Evolutionary conservation across 352 stramenopile species (phyloP), one percentile per base, ranked within the genome.

Genomic region (Phytopythium mirpurense): DNA sequence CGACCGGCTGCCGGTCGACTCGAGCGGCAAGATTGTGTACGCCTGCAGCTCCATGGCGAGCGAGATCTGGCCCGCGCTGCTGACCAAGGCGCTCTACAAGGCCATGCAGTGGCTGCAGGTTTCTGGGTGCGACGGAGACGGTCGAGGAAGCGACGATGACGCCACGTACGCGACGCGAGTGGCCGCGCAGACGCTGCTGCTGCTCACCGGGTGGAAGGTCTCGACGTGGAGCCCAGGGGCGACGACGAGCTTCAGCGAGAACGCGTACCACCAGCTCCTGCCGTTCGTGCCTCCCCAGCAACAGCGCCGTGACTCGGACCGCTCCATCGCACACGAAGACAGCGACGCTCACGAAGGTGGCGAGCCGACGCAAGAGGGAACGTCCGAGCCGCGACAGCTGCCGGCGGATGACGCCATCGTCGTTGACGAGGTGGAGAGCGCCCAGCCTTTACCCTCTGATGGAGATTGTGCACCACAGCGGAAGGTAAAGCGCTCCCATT

Each of bases 31-130:
- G 27, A 72, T 89, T 19, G 50, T 74, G 3, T 72, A 83, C 51
- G 50, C 89, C 9, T 67, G 72, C 19, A 93, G 78, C 54, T 76
- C 72, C 0, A 67, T 82, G 65, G 58, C 57, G 52, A 78, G 54
- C 47, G 83, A 93, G 48, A 68, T 93, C 8, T 93, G 83, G 83
- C 65, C 78, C 3, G 58, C 67, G 15, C 64, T 91, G 35, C 52
- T 90, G 10, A 70, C 75, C 12, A 91, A 93, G 43, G 80, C 80
- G 12, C 51, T 93, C n/a, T 68, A 71, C 55, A 93, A 90, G 70
- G 74, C 85, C 12, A 51, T 72, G 34, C 56, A 69, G 24, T 93
- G 78, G 76, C 42, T 84, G 21, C 59, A 62, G 32, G 53, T 35
- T 5, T 19, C 24, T 26, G 23, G 27, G 0, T 5, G 47, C 18